Conservation (phyloP, 495 filamentous ascomycete species). For the Penicillium silybi region DNA sequence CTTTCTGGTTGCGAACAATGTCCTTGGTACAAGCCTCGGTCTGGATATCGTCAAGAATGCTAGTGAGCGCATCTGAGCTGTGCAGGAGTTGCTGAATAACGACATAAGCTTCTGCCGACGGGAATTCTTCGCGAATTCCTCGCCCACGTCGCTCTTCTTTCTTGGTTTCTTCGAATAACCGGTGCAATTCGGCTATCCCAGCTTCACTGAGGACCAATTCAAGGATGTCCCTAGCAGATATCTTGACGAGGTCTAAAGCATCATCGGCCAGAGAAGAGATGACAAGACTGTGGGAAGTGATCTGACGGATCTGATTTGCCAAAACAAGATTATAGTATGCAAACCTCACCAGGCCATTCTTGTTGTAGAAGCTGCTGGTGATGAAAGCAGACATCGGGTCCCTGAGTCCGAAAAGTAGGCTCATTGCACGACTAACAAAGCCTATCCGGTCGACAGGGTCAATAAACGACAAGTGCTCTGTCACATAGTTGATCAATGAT, state of each 20-base stretch:
- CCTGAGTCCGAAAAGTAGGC: conserved; percentile 26
- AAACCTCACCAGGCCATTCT: conserved; percentile 19
- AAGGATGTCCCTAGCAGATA: conserved; percentile 29
- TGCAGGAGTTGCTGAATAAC: conserved; percentile 58
- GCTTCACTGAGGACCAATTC: conserved; percentile 32
- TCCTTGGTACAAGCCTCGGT: conserved; percentile 30
- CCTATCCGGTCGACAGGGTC: conserved; percentile 46
- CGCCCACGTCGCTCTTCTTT: conserved; percentile 51
- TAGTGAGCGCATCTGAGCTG: conserved; percentile 27
- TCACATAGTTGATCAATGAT: conserved; percentile 45
- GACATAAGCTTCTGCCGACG: conserved; percentile 61
- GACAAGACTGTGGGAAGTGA: conserved; percentile 38
- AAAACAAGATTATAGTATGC: conserved; percentile 36
- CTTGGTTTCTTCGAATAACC: conserved; percentile 62
- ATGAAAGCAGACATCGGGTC: conserved; percentile 24
- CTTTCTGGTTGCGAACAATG: conserved; percentile 20
- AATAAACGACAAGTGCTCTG: conserved; percentile 47
- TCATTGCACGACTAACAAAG: conserved; percentile 33
- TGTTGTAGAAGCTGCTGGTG: conserved; percentile 14
- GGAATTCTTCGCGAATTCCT: conserved; percentile 60
- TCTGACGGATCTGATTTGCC: conserved; percentile 38
- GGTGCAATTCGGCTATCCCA: conserved; percentile 50
- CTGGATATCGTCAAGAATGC: conserved; percentile 50
- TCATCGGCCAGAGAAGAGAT: conserved; percentile 17
- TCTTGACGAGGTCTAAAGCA: conserved; percentile 26